These are phyloP conservation scores for Neurospora sp. DNA, from an alignment of 495 filamentous ascomycete species.

Conservation along the genomic window DNA sequence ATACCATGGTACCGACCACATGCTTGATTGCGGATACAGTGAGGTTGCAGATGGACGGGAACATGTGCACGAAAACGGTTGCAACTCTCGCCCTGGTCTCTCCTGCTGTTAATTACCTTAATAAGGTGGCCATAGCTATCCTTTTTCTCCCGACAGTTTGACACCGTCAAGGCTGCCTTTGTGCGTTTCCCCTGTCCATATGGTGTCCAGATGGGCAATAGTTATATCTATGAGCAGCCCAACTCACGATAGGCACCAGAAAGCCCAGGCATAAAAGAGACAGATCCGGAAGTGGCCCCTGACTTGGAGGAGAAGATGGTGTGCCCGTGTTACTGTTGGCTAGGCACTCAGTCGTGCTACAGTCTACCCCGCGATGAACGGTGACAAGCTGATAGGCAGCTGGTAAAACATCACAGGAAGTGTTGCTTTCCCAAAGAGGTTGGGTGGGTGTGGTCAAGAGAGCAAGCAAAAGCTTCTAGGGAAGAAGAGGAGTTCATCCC, in stretches of 20 bases:
- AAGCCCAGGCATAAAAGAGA: background rate
- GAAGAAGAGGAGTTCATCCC: background rate
- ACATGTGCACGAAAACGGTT: background rate
- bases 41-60: background rate
- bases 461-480: background rate
- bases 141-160: background rate
- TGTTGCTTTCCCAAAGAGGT: background rate
- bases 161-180: background rate
- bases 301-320: background rate
- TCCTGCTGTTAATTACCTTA: background rate
- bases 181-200: background rate
- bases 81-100: background rate
- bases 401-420: background rate
- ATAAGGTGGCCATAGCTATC: background rate
- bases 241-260: background rate
- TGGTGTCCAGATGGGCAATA: background rate
- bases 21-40: background rate
- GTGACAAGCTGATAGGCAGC: background rate
- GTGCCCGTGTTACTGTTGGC: background rate
- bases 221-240: background rate
- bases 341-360: background rate
- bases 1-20: background rate
- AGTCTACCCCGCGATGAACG: background rate
- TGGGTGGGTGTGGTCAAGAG: background rate
- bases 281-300: background rate